A percentile compares a stretch with the other conserved stretches of the same genome.
These are phyloP conservation scores for Tephrocybe rancida DNA, from an alignment of 768 basidiomycete genomes.

Conservation along the genomic window DNA sequence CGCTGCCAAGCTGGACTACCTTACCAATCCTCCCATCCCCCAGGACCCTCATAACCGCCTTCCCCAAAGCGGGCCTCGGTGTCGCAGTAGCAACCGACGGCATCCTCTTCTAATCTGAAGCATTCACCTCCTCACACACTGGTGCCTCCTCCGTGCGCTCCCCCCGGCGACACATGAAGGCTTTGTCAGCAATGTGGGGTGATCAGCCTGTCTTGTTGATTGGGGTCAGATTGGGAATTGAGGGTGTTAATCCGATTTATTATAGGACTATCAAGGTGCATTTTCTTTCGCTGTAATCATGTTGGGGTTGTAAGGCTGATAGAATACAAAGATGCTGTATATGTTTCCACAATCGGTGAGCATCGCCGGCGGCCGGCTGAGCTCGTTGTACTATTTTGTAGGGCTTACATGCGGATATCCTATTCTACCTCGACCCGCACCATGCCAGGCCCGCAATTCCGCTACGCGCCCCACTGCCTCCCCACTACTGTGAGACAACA, in stretches of 20 bases:
- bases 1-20: no score
- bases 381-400: conserved; percentile 98
- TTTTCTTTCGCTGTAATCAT: not conserved
- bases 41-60: conserved; percentile 79
- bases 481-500: conserved; percentile 21
- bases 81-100: conserved; percentile 85
- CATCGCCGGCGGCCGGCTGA: conserved; percentile 94
- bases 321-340: conserved; percentile 70
- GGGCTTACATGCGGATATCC: conserved; percentile 86
- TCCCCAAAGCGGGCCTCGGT: conserved; percentile 78
- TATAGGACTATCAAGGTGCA: conserved; percentile 69
- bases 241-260: conserved; percentile 95
- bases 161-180: conserved; percentile 26
- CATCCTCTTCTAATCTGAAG: conserved; percentile 82
- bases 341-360: conserved; percentile 95
- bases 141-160: conserved; percentile 27
- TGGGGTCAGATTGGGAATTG: conserved; percentile 85
- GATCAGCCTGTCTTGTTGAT: conserved; percentile 83
- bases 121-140: conserved; percentile 77
- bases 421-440: conserved; percentile 84
- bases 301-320: no score
- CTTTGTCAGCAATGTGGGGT: conserved; percentile 59
- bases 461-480: conserved; percentile 54
- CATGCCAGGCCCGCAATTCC: conserved; percentile 79
- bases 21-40: no score